Conservation (phyloP, 2,329 filamentous ascomycete species). For the Alternaria solani region DNA sequence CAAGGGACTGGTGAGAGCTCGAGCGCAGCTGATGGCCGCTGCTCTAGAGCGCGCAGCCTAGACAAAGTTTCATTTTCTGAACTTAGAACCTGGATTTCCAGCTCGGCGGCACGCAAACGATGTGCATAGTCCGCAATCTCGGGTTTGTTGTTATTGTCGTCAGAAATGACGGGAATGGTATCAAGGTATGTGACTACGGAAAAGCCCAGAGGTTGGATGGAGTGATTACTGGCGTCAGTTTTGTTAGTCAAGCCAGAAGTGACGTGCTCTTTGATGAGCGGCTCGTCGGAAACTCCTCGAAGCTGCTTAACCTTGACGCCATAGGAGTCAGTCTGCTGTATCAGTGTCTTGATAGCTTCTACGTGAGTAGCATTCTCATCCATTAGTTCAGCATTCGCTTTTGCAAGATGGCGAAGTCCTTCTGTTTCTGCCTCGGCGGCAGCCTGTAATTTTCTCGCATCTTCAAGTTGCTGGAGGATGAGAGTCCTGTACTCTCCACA, state of each 20-base stretch:
- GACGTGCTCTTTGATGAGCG: background rate
- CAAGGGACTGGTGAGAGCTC: background rate
- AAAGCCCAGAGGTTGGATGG: background rate
- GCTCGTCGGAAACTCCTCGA: no score
- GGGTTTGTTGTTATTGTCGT: background rate
- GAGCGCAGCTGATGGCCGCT: background rate
- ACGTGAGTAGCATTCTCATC: background rate
- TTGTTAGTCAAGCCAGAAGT: background rate
- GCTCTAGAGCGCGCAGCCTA: background rate
- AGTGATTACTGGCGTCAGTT: background rate
- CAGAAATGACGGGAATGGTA: background rate
- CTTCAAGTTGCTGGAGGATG: background rate
- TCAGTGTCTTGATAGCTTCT: background rate
- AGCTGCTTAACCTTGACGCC: background rate
- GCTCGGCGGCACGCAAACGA: background rate
- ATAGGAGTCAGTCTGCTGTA: background rate
- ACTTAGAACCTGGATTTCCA: background rate
- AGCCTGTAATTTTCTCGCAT: background rate
- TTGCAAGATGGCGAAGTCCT: background rate
- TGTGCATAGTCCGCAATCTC: background rate
- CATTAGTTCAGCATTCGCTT: background rate
- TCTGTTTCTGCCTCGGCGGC: constrained; percentile 6
- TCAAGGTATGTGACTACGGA: background rate
- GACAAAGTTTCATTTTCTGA: background rate
- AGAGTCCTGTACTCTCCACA: background rate